Percentiles rank a stretch among this genome's conserved stretches.
Conservation (phyloP, 345 rosid species). For the Eucalyptus leucophloia region DNA sequence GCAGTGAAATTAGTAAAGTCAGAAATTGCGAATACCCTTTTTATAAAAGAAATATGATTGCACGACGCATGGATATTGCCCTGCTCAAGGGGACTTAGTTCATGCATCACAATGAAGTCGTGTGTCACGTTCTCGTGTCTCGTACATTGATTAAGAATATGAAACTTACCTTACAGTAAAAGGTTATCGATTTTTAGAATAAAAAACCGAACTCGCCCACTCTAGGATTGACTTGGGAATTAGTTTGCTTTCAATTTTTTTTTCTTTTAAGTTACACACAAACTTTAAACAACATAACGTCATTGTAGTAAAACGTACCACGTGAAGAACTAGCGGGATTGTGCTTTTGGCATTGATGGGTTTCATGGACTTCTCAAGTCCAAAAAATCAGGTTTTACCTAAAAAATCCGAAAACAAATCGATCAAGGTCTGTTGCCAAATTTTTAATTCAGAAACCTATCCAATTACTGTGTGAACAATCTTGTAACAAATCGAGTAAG, state of each 20-base stretch:
- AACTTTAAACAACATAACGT: not conserved
- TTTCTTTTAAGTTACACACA: not conserved
- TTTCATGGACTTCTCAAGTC: not conserved
- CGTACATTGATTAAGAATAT: not conserved
- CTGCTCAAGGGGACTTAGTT: accelerated
- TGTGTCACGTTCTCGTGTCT: not conserved
- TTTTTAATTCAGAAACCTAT: not conserved
- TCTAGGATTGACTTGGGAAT: not conserved
- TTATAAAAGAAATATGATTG: too few species aligned
- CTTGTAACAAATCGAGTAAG: not conserved
- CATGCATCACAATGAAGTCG: not conserved
- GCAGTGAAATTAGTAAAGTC: too few species aligned
- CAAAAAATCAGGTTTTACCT: too few species aligned
- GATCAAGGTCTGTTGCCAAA: not conserved
- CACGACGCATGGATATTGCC: not conserved
- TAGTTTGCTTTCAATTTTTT: not conserved
- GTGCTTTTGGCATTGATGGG: not conserved
- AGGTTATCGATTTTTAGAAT: not conserved
- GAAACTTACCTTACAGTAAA: accelerated
- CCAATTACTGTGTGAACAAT: not conserved
- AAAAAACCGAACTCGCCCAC: accelerated
- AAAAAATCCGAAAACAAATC: not conserved
- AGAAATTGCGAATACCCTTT: accelerated
- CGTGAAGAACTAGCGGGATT: not conserved
- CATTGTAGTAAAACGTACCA: not conserved